These are phyloP conservation scores for Multifurca ochricompacta DNA, from an alignment of 768 basidiomycete genomes.

Conservation along the genomic window DNA sequence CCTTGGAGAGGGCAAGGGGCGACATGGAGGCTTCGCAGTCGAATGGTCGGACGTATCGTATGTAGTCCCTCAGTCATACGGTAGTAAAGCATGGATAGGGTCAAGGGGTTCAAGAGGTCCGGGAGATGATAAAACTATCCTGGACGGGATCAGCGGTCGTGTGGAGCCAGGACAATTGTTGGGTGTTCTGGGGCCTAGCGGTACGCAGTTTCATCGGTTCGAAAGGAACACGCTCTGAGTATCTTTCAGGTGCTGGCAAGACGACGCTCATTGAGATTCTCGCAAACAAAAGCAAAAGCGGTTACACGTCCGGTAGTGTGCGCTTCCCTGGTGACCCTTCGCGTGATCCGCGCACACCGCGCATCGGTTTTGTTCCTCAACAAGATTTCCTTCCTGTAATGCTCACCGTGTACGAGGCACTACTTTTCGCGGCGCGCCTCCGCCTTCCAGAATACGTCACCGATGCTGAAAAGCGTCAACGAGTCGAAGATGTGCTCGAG, in stretches of 20 bases:
- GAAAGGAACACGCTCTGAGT: not conserved
- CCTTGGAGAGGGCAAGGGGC: constrained; percentile 32
- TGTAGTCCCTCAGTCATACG: constrained; percentile 35
- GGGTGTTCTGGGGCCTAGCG: constrained; percentile 89
- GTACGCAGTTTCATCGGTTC: constrained; percentile 30
- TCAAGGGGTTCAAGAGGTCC: constrained; percentile 4
- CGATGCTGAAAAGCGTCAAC: constrained; percentile 49
- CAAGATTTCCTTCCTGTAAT: constrained; percentile 72
- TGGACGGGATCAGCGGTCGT: constrained; percentile 61
- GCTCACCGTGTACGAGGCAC: constrained; percentile 48
- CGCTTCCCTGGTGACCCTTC: constrained; percentile 37
- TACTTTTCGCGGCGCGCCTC: constrained; percentile 79
- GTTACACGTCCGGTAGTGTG: constrained; percentile 57
- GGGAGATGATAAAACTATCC: constrained; percentile 51
- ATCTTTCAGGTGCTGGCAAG: constrained; percentile 64
- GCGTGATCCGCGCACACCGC: constrained; percentile 31
- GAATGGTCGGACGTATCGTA: constrained; percentile 68
- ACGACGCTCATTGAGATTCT: constrained; percentile 88
- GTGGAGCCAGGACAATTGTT: constrained; percentile 80
- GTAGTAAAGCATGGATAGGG: constrained; percentile 1
- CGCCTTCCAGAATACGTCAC: constrained; percentile 71
- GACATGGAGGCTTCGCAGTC: constrained; percentile 42
- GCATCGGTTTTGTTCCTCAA: constrained; percentile 82
- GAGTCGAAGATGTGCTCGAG: constrained; percentile 63
- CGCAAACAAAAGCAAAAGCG: constrained; percentile 75